Base-by-base conservation (phyloP, 495 filamentous ascomycete species). In the Penicillium roqueforti region DNA sequence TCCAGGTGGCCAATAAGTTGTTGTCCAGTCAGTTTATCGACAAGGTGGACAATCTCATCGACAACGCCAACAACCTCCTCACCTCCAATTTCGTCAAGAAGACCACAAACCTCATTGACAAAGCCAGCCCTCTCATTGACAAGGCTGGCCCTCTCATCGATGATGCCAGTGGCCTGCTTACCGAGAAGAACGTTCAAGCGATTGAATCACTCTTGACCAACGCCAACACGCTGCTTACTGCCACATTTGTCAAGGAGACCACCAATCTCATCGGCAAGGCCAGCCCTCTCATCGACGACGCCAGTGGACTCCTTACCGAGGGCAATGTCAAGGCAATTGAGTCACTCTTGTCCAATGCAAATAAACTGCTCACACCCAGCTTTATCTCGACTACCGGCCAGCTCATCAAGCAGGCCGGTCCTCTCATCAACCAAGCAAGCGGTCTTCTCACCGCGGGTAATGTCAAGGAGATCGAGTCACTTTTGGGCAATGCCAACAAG, bases 181-280 rank as follows among this genome's bases (percentile, higher is more conserved):
- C 70, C 18, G 62, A 68, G 4, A 40, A 55, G 11, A 74, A 70
- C 1, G 61, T 73, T 40, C 69, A 72, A 53, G 69, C 51, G 9
- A 62, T 78, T 6, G 44, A 69, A 26, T 61, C 18, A 4, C 63
- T 78, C 10, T 47, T 78, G 6, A 53, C 55, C 4, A 73, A 76
- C 23, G 76, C 69, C 25, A 70, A 72, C 49, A 47, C 39, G 13
- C 58, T 79, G 40, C 56, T 79, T 26, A 67, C 69, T 3, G 39
- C 64, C 22, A 46, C 56, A 6, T 77, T 77, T 31, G 64, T 78
- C 51, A 40, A 67, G n/a, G 60, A 73, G 44, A 76, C 74, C 48
- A 64, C 53, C 18, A 65, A 60, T 9, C 72, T 77, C 40, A 67
- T 76, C 26, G 53, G 66, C 34, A 62, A 62, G 29, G 71, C 72